These are phyloP conservation scores for Neurospora sp. DNA, from an alignment of 495 filamentous ascomycete species.

Conservation along the genomic window DNA sequence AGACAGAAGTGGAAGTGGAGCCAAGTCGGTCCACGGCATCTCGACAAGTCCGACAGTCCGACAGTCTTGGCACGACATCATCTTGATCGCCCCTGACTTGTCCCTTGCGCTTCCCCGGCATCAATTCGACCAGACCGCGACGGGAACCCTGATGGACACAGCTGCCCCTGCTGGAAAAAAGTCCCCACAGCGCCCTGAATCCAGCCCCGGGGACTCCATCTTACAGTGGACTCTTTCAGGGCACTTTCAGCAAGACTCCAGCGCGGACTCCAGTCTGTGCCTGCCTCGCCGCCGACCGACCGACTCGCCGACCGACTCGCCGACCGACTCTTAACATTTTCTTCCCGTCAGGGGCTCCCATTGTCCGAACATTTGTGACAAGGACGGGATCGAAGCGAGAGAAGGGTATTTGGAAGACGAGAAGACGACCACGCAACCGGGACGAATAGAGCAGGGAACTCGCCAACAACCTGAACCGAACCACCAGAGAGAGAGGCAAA, in stretches of 20 bases:
- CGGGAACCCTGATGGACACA: neutral
- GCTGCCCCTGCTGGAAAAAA: neutral
- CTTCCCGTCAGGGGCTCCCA: neutral
- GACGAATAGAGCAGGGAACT: neutral
- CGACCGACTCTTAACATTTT: neutral
- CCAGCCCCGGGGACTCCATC: neutral
- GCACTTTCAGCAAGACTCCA: neutral
- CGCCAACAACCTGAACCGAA: neutral
- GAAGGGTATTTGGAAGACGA: neutral
- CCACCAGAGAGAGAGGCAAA: neutral
- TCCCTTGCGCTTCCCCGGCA: neutral
- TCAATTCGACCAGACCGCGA: neutral
- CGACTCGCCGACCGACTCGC: neutral
- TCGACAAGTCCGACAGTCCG: neutral
- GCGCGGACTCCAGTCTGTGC: neutral
- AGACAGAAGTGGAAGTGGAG: neutral
- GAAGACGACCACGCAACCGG: neutral
- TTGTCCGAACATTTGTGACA: neutral
- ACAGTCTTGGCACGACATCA: constrained; percentile 2
- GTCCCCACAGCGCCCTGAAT: neutral
- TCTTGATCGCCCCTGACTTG: neutral
- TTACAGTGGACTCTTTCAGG: neutral
- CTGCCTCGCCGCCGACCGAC: neutral
- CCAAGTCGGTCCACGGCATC: neutral
- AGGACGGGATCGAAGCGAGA: neutral